phyloP scores from a whole-genome alignment of 1,284 basidiomycete genomes.

The Cerioporus squamosus region DNA sequence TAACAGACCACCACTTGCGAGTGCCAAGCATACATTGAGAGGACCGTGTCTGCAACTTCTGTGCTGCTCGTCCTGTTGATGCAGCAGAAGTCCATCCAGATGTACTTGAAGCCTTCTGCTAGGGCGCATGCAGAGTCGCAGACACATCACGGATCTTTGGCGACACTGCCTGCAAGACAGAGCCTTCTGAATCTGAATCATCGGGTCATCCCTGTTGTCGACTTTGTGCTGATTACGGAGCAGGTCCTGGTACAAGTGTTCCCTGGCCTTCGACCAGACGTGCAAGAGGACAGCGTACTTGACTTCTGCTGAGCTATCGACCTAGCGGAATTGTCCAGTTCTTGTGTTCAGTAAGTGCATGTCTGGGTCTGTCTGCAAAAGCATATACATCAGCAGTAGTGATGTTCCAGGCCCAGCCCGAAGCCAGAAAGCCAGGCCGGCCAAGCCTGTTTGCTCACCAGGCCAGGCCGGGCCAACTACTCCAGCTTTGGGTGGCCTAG shows the following conservation, averaged over 20 bases:
- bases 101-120: not conserved
- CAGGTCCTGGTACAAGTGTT: not conserved
- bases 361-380: too few relatives aligned
- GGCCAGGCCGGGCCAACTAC: too few relatives aligned
- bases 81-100: constrained; percentile 10
- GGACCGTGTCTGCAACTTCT: not conserved
- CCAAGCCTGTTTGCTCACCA: too few relatives aligned
- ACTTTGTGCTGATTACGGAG: not conserved
- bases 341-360: not conserved
- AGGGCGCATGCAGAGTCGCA: not conserved
- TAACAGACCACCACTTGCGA: not conserved
- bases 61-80: constrained; percentile 6
- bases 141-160: not conserved
- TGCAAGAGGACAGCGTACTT: not conserved
- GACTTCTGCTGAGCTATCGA: not conserved
- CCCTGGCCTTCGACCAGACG: not conserved
- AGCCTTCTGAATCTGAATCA: not conserved
- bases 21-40: constrained; percentile 1
- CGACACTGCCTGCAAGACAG: not conserved
- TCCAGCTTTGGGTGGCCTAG: too few relatives aligned
- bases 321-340: not conserved
- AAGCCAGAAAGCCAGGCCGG: too few relatives aligned
- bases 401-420: too few relatives aligned
- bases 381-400: too few relatives aligned
- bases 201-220: too few relatives aligned